Evolutionary conservation across 1,284 basidiomycete genomes (phyloP).

Genomic region (Papiliotrema laurentii): DNA sequence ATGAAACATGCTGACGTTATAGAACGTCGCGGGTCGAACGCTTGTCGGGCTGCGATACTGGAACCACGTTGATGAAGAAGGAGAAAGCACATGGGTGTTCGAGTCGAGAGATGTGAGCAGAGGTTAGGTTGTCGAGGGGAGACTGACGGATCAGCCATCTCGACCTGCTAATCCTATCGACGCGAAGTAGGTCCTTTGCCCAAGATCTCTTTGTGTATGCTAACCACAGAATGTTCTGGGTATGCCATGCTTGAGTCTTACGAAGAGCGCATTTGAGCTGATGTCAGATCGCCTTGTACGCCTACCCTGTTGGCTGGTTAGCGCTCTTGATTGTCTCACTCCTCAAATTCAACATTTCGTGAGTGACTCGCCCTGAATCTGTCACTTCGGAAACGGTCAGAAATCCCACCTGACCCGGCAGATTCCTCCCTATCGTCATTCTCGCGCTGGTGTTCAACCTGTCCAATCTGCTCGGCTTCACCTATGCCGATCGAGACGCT

Average conservation of each 20-base stretch:
- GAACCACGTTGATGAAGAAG: conserved; percentile 96
- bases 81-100: conserved; percentile 93
- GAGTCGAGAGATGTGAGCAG: conserved; percentile 79
- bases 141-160: conserved; percentile 60
- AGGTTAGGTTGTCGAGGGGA: not conserved
- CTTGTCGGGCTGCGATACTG: conserved; percentile 89
- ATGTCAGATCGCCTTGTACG: conserved; percentile 72
- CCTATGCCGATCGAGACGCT: conserved; percentile 80
- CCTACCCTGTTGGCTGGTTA: conserved; percentile 83
- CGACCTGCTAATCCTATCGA: conserved; percentile 85
- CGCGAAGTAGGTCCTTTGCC: conserved; percentile 60
- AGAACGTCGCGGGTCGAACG: conserved; percentile 88
- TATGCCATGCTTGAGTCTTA: conserved; percentile 46
- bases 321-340: conserved; percentile 80
- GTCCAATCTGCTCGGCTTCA: conserved; percentile 87
- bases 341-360: conserved; percentile 82
- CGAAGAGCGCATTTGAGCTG: not conserved
- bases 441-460: conserved; percentile 87
- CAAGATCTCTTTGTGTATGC: not conserved
- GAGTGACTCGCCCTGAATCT: conserved; percentile 17
- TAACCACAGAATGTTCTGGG: conserved; percentile 79
- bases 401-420: conserved; percentile 8
- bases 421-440: conserved; percentile 79
- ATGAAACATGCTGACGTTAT: conserved; percentile 6
- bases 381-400: not conserved